Evolutionary conservation across 2,329 filamentous ascomycete genomes (phyloP).

Genomic region (Aotearoamyces nothofagi): DNA sequence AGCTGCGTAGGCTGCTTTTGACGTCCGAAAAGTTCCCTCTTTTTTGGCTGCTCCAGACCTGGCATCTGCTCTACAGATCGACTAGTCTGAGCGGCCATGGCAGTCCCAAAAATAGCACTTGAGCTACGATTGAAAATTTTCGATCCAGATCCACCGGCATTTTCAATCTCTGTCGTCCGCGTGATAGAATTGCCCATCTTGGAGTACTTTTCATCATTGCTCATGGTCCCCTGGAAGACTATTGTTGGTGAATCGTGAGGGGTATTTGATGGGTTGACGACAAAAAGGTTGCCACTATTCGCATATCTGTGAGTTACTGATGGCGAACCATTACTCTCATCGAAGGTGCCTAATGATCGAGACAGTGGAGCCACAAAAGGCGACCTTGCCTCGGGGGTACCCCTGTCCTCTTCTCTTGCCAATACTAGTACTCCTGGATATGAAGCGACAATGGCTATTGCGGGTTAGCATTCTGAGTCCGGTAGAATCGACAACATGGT

Average conservation of each 20-base stretch:
- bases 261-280: conserved; percentile 17
- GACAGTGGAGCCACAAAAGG: conserved; percentile 15
- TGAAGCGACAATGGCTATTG: conserved; percentile 13
- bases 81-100: no score
- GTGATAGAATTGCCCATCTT: no score
- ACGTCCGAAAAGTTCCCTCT: conserved; percentile 12
- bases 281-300: conserved; percentile 14
- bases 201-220: no score
- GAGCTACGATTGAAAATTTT: no score
- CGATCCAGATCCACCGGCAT: no score
- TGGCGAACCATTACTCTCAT: conserved; percentile 13
- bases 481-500: no score
- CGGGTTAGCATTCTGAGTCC: conserved; percentile 5
- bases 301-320: conserved; percentile 10
- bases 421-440: conserved; percentile 13
- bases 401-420: conserved; percentile 9
- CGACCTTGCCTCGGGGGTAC: conserved; percentile 17
- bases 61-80: no score
- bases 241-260: conserved; percentile 14
- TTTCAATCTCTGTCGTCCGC: no score
- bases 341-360: conserved; percentile 11
- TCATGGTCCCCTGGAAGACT: no score
- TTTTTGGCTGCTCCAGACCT: no score
- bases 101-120: no score
- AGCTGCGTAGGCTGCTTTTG: conserved; percentile 10